Conservation (phyloP, 2,329 filamentous ascomycete genomes). For the Leptographium radiaticola region DNA sequence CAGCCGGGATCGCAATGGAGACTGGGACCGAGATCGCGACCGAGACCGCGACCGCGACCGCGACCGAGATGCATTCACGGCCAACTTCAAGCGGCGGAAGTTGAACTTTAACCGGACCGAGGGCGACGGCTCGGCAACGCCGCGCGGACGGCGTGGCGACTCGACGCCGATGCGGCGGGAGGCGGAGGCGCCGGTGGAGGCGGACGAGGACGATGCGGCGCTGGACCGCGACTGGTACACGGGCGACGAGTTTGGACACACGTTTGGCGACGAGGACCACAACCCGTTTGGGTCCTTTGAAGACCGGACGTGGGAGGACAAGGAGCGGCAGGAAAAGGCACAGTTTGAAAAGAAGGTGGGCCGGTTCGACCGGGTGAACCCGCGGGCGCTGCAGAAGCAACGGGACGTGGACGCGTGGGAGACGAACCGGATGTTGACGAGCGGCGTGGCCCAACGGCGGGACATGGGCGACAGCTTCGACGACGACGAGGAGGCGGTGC, state of each 20-base stretch:
- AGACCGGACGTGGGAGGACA: constrained; percentile 56
- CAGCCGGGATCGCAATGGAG: constrained; percentile 6
- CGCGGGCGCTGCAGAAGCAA: constrained; percentile 70
- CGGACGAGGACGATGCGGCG: constrained; percentile 57
- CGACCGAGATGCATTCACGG: constrained; percentile 1
- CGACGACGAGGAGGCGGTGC: constrained; percentile 78
- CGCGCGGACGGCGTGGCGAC: constrained; percentile 7
- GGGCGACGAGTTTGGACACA: constrained; percentile 70
- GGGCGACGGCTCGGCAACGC: constrained; percentile 28
- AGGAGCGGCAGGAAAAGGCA: constrained; percentile 58
- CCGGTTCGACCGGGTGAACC: constrained; percentile 52
- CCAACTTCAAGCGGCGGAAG: constrained; percentile 45
- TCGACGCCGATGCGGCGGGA: constrained; percentile 37
- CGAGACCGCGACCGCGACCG: background rate
- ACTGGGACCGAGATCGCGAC: constrained; percentile 7
- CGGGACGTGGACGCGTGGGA: constrained; percentile 97
- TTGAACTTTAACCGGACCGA: constrained; percentile 51
- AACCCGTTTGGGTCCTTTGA: constrained; percentile 77
- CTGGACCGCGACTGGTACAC: constrained; percentile 90
- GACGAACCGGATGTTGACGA: constrained; percentile 95
- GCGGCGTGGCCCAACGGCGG: constrained; percentile 81
- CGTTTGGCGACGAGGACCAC: constrained; percentile 82
- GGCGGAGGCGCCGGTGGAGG: constrained; percentile 46
- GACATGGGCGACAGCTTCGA: constrained; percentile 73
- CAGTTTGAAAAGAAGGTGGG: constrained; percentile 69